Evolutionary conservation across 805 yeast species (phyloP).

Genomic region (Saturnispora dispora): DNA sequence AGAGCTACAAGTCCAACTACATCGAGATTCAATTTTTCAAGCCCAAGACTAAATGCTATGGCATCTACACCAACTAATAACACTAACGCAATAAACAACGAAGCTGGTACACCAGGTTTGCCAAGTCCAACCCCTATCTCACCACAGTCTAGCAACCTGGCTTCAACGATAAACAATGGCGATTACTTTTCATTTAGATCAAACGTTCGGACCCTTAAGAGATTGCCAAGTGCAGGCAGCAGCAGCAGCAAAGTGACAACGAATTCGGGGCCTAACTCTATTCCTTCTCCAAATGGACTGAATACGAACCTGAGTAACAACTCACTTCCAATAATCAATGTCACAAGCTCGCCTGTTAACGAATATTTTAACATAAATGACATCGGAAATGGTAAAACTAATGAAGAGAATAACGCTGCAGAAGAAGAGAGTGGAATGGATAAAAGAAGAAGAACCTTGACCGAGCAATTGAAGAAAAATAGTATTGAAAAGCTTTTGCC

Average conservation of each 20-base stretch:
- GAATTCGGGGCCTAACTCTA: background rate
- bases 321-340: background rate
- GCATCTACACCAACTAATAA: background rate
- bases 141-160: background rate
- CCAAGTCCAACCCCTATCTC: conserved; percentile 5
- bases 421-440: conserved; percentile 4
- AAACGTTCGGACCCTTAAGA: conserved; percentile 11
- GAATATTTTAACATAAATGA: conserved; percentile 7
- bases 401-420: background rate
- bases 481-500: background rate
- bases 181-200: conserved; percentile 15
- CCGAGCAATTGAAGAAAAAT: conserved; percentile 9
- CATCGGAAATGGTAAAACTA: conserved; percentile 25
- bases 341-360: background rate
- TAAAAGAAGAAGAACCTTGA: conserved; percentile 11
- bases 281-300: background rate
- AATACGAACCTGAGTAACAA: background rate
- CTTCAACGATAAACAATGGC: conserved; percentile 2
- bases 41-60: background rate
- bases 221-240: conserved; percentile 10
- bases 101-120: background rate
- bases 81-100: background rate
- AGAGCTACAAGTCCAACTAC: conserved; percentile 11
- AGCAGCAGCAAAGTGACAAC: conserved; percentile 7
- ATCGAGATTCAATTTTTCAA: background rate